phyloP scores from a whole-genome alignment of 2,329 filamentous ascomycete genomes.

The Trichophyton benhamiae region DNA sequence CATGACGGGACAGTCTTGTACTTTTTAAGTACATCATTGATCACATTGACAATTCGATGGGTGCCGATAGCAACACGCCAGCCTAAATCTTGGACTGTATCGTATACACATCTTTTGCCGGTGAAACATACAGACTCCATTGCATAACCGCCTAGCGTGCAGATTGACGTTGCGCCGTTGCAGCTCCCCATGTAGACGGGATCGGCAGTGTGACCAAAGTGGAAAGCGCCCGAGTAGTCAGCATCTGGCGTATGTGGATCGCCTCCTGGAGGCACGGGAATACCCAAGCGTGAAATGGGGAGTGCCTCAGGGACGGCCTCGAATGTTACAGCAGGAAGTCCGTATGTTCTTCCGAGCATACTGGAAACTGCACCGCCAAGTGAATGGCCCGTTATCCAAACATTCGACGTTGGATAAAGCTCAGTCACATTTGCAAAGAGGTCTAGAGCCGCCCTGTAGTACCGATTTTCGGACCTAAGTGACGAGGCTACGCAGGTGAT shows the following conservation, averaged over 20 bases:
- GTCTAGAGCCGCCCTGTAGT: constrained; percentile 79
- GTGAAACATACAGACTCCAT: constrained; percentile 89
- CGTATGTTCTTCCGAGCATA: constrained; percentile 83
- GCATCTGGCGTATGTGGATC: constrained; percentile 59
- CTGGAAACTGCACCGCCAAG: constrained; percentile 80
- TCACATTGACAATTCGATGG: constrained; percentile 80
- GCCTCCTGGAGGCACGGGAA: constrained; percentile 71
- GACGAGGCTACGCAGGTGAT: constrained; percentile 72
- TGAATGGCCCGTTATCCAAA: constrained; percentile 89
- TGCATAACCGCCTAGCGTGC: constrained; percentile 84
- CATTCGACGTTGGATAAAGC: constrained; percentile 67
- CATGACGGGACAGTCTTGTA: constrained; percentile 75
- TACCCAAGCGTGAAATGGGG: constrained; percentile 67
- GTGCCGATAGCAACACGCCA: constrained; percentile 87
- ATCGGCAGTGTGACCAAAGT: constrained; percentile 93
- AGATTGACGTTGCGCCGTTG: constrained; percentile 77
- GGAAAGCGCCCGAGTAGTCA: constrained; percentile 63
- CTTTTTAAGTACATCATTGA: constrained; percentile 70
- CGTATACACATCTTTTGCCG: constrained; percentile 77
- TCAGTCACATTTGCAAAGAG: constrained; percentile 87
- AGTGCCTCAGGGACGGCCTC: constrained; percentile 87
- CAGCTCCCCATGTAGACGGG: constrained; percentile 90
- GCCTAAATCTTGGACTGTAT: constrained; percentile 80
- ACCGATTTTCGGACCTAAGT: constrained; percentile 69
- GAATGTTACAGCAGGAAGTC: constrained; percentile 80